Base-by-base conservation (phyloP, 805 yeast genomes). In the Monosporozyma unispora region DNA sequence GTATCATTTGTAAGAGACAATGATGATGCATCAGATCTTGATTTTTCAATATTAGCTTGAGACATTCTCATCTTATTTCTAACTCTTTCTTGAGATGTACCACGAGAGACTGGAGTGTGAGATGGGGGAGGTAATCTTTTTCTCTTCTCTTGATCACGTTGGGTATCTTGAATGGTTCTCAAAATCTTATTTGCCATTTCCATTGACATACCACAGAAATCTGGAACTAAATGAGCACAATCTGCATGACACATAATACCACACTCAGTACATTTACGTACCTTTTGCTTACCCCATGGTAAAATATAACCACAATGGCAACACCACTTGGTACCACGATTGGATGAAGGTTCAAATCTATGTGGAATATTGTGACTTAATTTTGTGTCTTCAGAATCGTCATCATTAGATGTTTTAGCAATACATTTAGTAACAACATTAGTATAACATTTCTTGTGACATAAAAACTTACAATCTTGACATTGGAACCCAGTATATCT, bases 311-410 rank as follows among this genome's bases (percentile, higher is more conserved):
- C 99, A 76, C 99, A 93, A 66, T 93, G 99, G 59, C 98, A 93
- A 70, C 99, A 93, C 99, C 99, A 93, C 63, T 91, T 90, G 2
- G 99, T 95, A 59, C 96, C 95, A 69, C 89, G 82, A 62, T 93
- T 93, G 16, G 93, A 78, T 25, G 81, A 79, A n/a, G 91, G 90
- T 57, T 87, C 96, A 66, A 91, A 91, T 64, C 96, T 80, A 66
- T 93, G 99, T 33, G 99, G 99, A 57, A 93, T 93, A 56, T 96
- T 85, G 67, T 93, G 98, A 61, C 93, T 93, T 66, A 93, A 78
- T 66, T 87, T 82, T 21, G 86, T 79, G 57, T 83, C 91, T 62
- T 84, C 89, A 2, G 80, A 74, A 61, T 82, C 87, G 42, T 74
- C 67, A 52, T 83, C 89, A 4, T 81, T 75, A 51, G 85, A 80